phyloP scores from a whole-genome alignment of 176 grass and related monocot species.

The Zoysia japonica region DNA sequence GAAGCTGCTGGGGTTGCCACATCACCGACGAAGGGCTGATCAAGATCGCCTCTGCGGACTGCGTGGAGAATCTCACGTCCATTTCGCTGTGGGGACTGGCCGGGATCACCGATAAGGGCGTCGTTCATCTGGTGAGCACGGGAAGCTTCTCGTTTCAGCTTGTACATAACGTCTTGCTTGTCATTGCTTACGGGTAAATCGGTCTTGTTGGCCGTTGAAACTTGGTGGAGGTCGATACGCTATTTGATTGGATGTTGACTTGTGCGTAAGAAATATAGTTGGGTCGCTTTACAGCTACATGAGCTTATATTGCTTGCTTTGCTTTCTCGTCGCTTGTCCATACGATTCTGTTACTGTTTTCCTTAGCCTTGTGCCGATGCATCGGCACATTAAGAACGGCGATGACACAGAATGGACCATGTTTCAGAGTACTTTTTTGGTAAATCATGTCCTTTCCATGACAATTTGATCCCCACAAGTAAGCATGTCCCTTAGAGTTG shows the following conservation, averaged over 20 bases:
- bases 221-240: neutral
- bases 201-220: neutral
- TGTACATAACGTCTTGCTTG: neutral
- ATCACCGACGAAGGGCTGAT: conserved; percentile 75
- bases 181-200: neutral
- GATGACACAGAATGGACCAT: neutral
- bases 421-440: neutral
- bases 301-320: neutral
- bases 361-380: neutral
- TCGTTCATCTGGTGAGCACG: conserved; percentile 66
- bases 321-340: neutral
- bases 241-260: conserved; percentile 24
- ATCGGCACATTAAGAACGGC: neutral
- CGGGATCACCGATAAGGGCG: conserved; percentile 84
- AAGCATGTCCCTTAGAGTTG: too few relatives aligned
- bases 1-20: conserved; percentile 85
- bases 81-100: conserved; percentile 89
- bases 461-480: too few relatives aligned
- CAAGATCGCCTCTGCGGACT: conserved; percentile 70
- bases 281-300: neutral
- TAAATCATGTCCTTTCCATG: neutral
- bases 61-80: conserved; percentile 67
- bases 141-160: neutral
- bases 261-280: neutral
- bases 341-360: neutral